Conservation (phyloP, 352 stramenopile genomes). For the Phytophthora brassicae region DNA sequence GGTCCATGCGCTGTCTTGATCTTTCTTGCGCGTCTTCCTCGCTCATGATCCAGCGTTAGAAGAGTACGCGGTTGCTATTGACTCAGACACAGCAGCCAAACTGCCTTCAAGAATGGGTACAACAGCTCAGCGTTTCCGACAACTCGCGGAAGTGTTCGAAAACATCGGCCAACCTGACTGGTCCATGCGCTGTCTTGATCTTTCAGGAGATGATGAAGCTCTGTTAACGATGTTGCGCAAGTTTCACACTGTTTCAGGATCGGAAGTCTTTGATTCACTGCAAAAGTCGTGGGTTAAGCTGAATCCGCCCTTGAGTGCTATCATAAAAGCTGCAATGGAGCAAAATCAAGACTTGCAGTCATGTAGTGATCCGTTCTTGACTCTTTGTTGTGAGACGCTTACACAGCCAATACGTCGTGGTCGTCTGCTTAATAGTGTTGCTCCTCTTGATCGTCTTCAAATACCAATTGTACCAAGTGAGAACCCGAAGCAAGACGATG, state of each 20-base stretch:
- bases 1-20: slow-evolving; percentile 67
- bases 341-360: slow-evolving; percentile 3
- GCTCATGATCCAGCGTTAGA: slow-evolving; percentile 54
- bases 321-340: slow-evolving; percentile 35
- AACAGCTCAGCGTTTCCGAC: slow-evolving; percentile 38
- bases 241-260: slow-evolving; percentile 15
- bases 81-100: slow-evolving; percentile 48
- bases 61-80: slow-evolving; percentile 66
- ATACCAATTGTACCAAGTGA: slow-evolving; percentile 14
- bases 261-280: slow-evolving; percentile 38
- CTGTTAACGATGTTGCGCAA: slow-evolving; percentile 53
- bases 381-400: slow-evolving; percentile 69
- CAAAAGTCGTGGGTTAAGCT: slow-evolving; percentile 58
- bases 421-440: slow-evolving; percentile 54
- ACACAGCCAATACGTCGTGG: slow-evolving; percentile 64
- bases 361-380: slow-evolving; percentile 51
- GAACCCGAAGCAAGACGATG: slow-evolving; percentile 15
- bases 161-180: slow-evolving; percentile 55
- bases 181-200: slow-evolving; percentile 63
- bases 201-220: slow-evolving; percentile 68
- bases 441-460: slow-evolving; percentile 52
- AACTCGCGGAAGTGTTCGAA: slow-evolving; percentile 48
- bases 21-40: slow-evolving; percentile 57
- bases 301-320: slow-evolving; percentile 51
- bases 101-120: slow-evolving; percentile 56